These are phyloP conservation scores for Schoenoplectus triqueter DNA, from an alignment of 202 grass and related monocot genomes.

Conservation along the genomic window DNA sequence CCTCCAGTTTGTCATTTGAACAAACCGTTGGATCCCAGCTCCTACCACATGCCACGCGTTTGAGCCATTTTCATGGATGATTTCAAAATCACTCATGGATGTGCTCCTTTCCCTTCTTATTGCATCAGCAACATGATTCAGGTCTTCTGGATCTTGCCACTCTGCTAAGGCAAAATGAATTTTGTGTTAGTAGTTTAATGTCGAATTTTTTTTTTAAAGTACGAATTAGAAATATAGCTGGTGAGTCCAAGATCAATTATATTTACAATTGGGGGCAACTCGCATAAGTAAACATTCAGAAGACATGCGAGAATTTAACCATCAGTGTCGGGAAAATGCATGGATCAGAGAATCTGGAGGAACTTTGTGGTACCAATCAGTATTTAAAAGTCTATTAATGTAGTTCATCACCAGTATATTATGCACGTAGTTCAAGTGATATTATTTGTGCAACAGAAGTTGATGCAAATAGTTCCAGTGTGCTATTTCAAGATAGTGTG, in stretches of 20 bases:
- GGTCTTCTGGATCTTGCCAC: constrained; percentile 60
- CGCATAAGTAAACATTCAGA: neutral
- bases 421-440: neutral
- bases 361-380: neutral
- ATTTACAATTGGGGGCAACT: neutral
- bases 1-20: constrained; percentile 99
- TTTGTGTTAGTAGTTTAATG: constrained; percentile 16
- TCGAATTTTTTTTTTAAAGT: neutral
- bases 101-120: constrained; percentile 79
- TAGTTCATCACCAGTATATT: neutral
- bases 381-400: neutral
- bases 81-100: constrained; percentile 92
- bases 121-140: constrained; percentile 87
- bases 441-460: neutral
- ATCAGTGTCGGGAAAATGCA: neutral
- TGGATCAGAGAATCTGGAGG: neutral
- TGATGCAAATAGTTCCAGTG: neutral
- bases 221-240: constrained; percentile 26
- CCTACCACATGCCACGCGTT: constrained; percentile 79
- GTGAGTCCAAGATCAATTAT: neutral
- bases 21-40: constrained; percentile 87
- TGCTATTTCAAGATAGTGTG: constrained; percentile 16
- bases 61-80: constrained; percentile 70
- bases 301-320: neutral
- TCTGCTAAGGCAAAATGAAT: constrained; percentile 54